These are phyloP conservation scores for Prinsepia uniflora DNA, from an alignment of 306 rosid genomes.

Conservation along the genomic window DNA sequence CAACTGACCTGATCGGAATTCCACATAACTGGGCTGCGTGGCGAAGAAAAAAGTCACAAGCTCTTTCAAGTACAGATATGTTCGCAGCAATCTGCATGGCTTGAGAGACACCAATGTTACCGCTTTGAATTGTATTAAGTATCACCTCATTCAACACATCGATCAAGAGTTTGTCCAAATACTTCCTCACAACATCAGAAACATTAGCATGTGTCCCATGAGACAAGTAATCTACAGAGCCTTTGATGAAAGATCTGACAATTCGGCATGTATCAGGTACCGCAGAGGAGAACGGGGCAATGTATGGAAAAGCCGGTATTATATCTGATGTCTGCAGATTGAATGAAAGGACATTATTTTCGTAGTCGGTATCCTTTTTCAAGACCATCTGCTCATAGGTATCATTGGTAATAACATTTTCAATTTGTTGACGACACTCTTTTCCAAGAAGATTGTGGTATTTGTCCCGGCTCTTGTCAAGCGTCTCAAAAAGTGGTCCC, in stretches of 20 bases:
- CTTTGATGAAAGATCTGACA: constrained; percentile 77
- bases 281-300: constrained; percentile 81
- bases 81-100: constrained; percentile 99
- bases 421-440: constrained; percentile 59
- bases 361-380: constrained; percentile 76
- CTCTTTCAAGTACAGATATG: constrained; percentile 78
- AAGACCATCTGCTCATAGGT: constrained; percentile 85
- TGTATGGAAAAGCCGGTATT: constrained; percentile 88
- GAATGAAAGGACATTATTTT: constrained; percentile 56
- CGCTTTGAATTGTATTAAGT: constrained; percentile 51
- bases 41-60: constrained; percentile 79
- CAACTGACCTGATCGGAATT: constrained; percentile 43
- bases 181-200: constrained; percentile 64
- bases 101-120: constrained; percentile 61
- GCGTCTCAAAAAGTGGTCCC: constrained; percentile 58
- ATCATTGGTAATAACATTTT: constrained; percentile 51
- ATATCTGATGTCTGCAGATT: constrained; percentile 71
- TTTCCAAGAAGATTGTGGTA: constrained; percentile 69
- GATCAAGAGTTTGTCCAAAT: constrained; percentile 62
- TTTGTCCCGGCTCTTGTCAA: constrained; percentile 54
- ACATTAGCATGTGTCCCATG: constrained; percentile 43
- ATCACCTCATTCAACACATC: constrained; percentile 66
- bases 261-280: constrained; percentile 77
- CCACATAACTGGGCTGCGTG: constrained; percentile 71
- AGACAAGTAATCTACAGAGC: constrained; percentile 78